phyloP scores from a whole-genome alignment of 1,139 yeast species.

The Geotrichum histeridarum region DNA sequence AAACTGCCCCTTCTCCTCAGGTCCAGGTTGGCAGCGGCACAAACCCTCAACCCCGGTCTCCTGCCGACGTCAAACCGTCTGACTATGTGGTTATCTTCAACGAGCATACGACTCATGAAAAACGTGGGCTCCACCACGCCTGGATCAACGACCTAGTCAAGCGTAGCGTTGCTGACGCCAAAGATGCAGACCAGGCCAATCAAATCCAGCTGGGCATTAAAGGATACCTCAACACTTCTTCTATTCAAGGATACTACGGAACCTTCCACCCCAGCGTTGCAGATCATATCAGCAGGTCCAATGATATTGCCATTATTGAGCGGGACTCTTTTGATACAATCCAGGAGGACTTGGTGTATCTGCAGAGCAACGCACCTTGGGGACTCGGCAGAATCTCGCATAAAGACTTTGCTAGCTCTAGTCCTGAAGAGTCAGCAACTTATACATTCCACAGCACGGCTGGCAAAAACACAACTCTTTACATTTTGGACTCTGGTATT shows the following conservation, averaged over 20 bases:
- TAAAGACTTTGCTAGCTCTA: conserved; percentile 20
- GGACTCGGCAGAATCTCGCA: conserved; percentile 53
- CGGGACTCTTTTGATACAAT: conserved; percentile 40
- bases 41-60: not conserved
- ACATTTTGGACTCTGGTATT: conserved; percentile 50
- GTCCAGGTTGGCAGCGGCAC: not conserved
- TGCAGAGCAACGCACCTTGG: conserved; percentile 42
- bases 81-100: conserved; percentile 18
- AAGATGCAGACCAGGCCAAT: not conserved
- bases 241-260: conserved; percentile 30
- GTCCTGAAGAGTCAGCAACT: conserved; percentile 16
- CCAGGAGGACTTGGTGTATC: conserved; percentile 14
- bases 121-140: conserved; percentile 19
- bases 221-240: conserved; percentile 53
- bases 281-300: conserved; percentile 42
- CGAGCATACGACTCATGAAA: conserved; percentile 5
- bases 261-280: conserved; percentile 29
- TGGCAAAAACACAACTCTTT: conserved; percentile 51
- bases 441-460: conserved; percentile 48
- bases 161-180: not conserved
- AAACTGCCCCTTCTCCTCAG: no score
- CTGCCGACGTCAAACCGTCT: not conserved
- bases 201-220: conserved; percentile 40
- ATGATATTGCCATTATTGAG: conserved; percentile 47
- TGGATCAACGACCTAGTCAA: conserved; percentile 19